These are phyloP conservation scores for Halophytophthora batemanensis DNA, from an alignment of 352 stramenopile genomes.

Conservation along the genomic window DNA sequence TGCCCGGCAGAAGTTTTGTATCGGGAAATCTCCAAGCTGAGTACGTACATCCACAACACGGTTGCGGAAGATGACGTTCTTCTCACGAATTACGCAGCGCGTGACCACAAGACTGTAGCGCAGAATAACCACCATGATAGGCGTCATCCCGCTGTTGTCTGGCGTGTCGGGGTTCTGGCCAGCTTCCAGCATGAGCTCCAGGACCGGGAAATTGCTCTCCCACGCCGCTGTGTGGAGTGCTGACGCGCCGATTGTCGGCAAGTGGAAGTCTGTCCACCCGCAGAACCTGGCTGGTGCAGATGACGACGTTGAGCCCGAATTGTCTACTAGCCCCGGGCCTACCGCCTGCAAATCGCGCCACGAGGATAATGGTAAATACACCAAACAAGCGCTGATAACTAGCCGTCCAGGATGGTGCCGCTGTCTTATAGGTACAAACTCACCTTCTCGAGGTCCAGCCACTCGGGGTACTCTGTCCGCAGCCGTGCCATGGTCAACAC, in stretches of 20 bases:
- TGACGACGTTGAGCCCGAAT: background rate
- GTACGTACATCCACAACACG: conserved; percentile 20
- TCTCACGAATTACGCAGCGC: conserved; percentile 19
- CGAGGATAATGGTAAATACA: too few species aligned
- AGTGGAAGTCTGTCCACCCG: conserved; percentile 20
- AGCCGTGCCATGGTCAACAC: background rate
- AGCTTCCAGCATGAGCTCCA: conserved; percentile 20
- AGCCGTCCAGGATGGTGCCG: background rate
- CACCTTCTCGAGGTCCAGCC: background rate
- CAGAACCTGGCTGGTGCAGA: conserved; percentile 10
- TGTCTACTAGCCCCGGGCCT: too few species aligned
- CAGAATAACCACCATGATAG: conserved; percentile 27
- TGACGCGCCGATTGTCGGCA: conserved; percentile 22
- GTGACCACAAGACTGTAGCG: conserved; percentile 21
- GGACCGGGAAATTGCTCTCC: conserved; percentile 11
- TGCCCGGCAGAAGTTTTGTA: background rate
- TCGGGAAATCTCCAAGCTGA: too few species aligned
- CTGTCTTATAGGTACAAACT: background rate
- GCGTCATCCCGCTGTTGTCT: conserved; percentile 19
- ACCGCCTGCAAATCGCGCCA: too few species aligned
- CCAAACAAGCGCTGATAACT: too few species aligned
- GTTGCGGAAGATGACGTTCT: conserved; percentile 16
- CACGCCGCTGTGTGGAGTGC: conserved; percentile 24
- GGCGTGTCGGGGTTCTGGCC: conserved; percentile 15
- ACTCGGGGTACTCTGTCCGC: background rate